Percentiles rank a stretch among this genome's conserved stretches.
phyloP scores from a whole-genome alignment of 805 yeast genomes.

The Starmera pachycereana region DNA sequence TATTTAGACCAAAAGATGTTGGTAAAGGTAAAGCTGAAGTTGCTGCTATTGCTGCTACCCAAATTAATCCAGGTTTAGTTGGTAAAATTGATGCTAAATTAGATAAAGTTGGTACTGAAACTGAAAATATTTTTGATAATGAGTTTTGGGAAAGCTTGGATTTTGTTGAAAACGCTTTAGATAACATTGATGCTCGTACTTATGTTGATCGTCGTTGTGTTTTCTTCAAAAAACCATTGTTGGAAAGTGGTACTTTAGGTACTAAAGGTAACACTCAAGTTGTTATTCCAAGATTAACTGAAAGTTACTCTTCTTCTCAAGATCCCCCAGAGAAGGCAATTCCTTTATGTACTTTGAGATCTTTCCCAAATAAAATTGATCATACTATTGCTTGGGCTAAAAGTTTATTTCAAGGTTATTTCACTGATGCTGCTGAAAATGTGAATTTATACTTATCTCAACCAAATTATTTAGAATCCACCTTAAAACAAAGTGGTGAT shows the following conservation, averaged over 20 bases:
- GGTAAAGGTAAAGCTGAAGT: slow-evolving; percentile 85
- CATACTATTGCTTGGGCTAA: slow-evolving; percentile 99
- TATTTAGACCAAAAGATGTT: slow-evolving; percentile 91
- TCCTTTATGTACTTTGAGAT: slow-evolving; percentile 93
- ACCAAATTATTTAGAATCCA: slow-evolving; percentile 85
- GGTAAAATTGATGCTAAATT: slow-evolving; percentile 68
- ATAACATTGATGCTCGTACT: slow-evolving; percentile 95
- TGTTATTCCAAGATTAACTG: slow-evolving; percentile 86
- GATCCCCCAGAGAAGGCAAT: slow-evolving; percentile 98
- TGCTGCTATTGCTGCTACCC: slow-evolving; percentile 75
- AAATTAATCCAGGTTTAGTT: slow-evolving; percentile 74
- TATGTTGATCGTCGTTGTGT: slow-evolving; percentile 97
- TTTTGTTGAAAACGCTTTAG: slow-evolving; percentile 92
- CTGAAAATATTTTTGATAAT: slow-evolving; percentile 80
- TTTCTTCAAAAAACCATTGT: slow-evolving; percentile 78
- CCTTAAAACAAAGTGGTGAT: slow-evolving; percentile 87
- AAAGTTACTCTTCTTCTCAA: slow-evolving; percentile 90
- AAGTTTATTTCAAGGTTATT: slow-evolving; percentile 84
- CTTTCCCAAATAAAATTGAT: slow-evolving; percentile 96
- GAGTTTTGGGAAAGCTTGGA: slow-evolving; percentile 77
- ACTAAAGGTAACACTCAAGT: slow-evolving; percentile 98
- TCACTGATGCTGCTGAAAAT: slow-evolving; percentile 84
- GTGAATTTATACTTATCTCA: slow-evolving; percentile 86
- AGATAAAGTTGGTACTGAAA: slow-evolving; percentile 91
- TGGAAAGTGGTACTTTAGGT: slow-evolving; percentile 96